Percentiles rank a stretch among this genome's conserved stretches.
Conservation (phyloP, 1,139 yeast species). For the Candida sp. region DNA sequence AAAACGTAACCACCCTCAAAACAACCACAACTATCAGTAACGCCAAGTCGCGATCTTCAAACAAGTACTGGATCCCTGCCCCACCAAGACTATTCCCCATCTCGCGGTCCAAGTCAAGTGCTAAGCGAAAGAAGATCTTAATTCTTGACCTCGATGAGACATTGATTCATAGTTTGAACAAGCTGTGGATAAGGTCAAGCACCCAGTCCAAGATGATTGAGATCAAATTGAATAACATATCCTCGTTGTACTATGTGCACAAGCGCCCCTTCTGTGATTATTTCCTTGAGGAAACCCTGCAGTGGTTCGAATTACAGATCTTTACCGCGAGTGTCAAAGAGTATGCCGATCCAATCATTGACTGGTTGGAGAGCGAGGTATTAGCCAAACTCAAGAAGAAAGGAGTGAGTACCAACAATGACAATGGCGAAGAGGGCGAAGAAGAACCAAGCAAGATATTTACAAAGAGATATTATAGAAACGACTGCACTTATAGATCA, state of each 20-base stretch:
- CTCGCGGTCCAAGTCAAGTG: slow-evolving; percentile 40
- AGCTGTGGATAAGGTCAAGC: slow-evolving; percentile 54
- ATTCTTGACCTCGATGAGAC: slow-evolving; percentile 95
- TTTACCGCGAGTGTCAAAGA: slow-evolving; percentile 96
- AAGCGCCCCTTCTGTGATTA: slow-evolving; percentile 92
- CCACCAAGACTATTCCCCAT: slow-evolving; percentile 51
- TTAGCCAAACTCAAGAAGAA: slow-evolving; percentile 17
- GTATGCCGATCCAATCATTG: slow-evolving; percentile 97
- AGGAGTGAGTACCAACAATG: not conserved
- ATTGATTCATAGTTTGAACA: slow-evolving; percentile 84
- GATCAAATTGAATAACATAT: slow-evolving; percentile 68
- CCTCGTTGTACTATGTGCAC: slow-evolving; percentile 87
- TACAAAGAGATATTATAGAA: slow-evolving; percentile 71
- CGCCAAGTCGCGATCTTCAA: slow-evolving; percentile 57
- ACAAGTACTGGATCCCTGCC: slow-evolving; percentile 52
- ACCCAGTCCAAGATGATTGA: slow-evolving; percentile 80
- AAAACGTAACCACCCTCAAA: not conserved
- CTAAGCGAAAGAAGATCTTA: slow-evolving; percentile 60
- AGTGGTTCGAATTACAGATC: slow-evolving; percentile 89
- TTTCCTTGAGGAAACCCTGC: slow-evolving; percentile 75
- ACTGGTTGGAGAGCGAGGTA: slow-evolving; percentile 67
- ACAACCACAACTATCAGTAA: slow-evolving; percentile 6
- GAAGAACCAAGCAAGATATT: slow-evolving; percentile 30
- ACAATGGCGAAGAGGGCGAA: not conserved
- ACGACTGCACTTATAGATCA: slow-evolving; percentile 74